Evolutionary conservation across 768 basidiomycete species (phyloP).

Genomic region (Agaricus subrufescens): DNA sequence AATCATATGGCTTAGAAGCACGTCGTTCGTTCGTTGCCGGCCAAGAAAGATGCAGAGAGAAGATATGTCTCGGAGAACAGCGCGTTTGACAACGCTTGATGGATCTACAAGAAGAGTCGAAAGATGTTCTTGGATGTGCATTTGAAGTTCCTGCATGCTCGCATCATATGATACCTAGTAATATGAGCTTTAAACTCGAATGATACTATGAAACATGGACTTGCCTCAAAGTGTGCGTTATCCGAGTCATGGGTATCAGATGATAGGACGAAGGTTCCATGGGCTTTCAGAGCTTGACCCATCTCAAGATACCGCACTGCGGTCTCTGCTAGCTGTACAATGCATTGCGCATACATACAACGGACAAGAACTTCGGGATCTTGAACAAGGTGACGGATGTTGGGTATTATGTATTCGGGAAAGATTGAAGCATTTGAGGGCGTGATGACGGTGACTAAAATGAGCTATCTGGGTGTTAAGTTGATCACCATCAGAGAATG

Average conservation of each 20-base stretch:
- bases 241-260: conserved; percentile 70
- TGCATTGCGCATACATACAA: conserved; percentile 78
- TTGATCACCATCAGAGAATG: not conserved
- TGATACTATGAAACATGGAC: not conserved
- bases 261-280: conserved; percentile 64
- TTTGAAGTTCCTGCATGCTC: conserved; percentile 80
- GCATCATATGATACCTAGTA: conserved; percentile 88
- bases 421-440: conserved; percentile 78
- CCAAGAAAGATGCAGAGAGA: conserved; percentile 92
- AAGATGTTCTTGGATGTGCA: conserved; percentile 82
- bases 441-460: conserved; percentile 72
- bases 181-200: not conserved
- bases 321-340: conserved; percentile 81
- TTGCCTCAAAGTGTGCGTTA: conserved; percentile 77
- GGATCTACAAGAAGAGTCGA: conserved; percentile 84
- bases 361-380: conserved; percentile 83
- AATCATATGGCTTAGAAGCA: conserved; percentile 85
- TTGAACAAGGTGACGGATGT: conserved; percentile 74
- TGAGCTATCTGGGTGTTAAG: conserved; percentile 20
- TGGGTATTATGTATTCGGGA: conserved; percentile 93
- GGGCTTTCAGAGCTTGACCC: conserved; percentile 84
- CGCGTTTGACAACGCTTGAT: conserved; percentile 86
- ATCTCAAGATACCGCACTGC: conserved; percentile 89
- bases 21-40: conserved; percentile 89
- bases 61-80: conserved; percentile 82